Evolutionary conservation across 1,139 yeast species (phyloP), one percentile per base, ranked within the genome.

Genomic region (Oligophagozyma castellii): DNA sequence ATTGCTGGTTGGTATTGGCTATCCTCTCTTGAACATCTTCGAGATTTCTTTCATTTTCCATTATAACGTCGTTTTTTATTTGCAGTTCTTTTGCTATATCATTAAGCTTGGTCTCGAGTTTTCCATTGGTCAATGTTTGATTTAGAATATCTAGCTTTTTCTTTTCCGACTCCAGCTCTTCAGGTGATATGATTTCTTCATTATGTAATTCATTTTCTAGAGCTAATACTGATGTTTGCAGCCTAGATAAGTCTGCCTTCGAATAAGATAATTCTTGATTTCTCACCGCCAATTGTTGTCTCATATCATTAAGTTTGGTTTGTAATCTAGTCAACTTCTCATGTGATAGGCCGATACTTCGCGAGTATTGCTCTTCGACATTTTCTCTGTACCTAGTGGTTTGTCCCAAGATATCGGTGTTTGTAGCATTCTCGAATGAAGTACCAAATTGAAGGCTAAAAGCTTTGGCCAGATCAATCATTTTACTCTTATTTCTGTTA

Each of bases 1-100:
- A 62, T 43, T 72, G 77, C 36, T 65, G 65, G 39, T 69, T 73
- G 11, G 68, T 63, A 12, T 57, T 51, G 4, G 67, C 52, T 5
- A 79, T 58, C 24, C 67, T 63, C 13, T 61, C 61, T 32, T 68
- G 67, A 14, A 73, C 41, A 1, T 60, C 61, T 8, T 79, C 92
- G 13, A 71, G 44, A 15, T 70, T 69, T 16, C 47, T 52, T 39
- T 77, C 92, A 10, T 70, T 33, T 5, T 51, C 42, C 1, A 54
- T 33, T 5, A 76, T 52, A 23, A 55, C 49, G 2, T 49, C 42
- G 29, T 65, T 67, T 7, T 65, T 58, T 0, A 42, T 37, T 5
- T 56, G 53, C 1, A 75, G 59, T n/a, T 61, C 55, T 4, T 42
- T 35, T 3, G 55, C 59, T 2, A 67, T 37, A 21, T 53, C 56